A percentile compares a stretch with the other conserved stretches of the same genome.
These are phyloP conservation scores for Fimicolochytrium jonesii DNA, from an alignment of 192 early-diverging fungal genomes.

Conservation along the genomic window DNA sequence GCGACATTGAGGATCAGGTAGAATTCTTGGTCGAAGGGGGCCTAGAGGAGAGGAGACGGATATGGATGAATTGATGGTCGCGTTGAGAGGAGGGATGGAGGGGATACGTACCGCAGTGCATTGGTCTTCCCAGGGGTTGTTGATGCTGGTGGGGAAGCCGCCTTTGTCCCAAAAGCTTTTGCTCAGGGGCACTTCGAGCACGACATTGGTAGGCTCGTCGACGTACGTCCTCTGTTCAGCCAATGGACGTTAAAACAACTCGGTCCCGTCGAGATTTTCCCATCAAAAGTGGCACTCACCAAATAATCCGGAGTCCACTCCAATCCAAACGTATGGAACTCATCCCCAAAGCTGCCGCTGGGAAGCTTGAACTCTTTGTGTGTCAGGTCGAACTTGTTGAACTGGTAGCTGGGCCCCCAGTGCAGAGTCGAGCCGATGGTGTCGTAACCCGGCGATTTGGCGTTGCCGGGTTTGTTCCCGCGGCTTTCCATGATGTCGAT, in stretches of 20 bases:
- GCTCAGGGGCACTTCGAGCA: constrained; percentile 50
- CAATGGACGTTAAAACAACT: too few relatives aligned
- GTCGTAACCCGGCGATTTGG: constrained; percentile 26
- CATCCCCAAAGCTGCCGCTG: constrained; percentile 43
- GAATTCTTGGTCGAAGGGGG: constrained; percentile 59
- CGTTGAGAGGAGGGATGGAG: too few relatives aligned
- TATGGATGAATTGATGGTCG: too few relatives aligned
- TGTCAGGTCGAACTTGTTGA: constrained; percentile 46
- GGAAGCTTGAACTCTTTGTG: constrained; percentile 38
- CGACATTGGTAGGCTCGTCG: constrained; percentile 40
- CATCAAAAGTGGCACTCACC: too few relatives aligned
- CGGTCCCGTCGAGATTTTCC: too few relatives aligned
- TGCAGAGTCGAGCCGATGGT: constrained; percentile 52
- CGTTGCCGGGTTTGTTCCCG: constrained; percentile 39
- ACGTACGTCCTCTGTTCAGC: constrained; percentile 57
- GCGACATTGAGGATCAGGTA: constrained; percentile 57
- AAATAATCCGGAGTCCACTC: constrained; percentile 51
- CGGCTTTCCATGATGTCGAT: constrained; percentile 56
- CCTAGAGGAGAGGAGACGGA: constrained; percentile 20
- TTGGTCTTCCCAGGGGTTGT: constrained; percentile 57
- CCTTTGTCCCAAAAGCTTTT: constrained; percentile 46
- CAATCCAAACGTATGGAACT: constrained; percentile 54
- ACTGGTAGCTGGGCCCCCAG: constrained; percentile 52
- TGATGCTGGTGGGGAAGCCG: constrained; percentile 42
- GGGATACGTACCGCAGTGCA: too few relatives aligned